These are phyloP conservation scores for Penicillium occitanis DNA, from an alignment of 2,329 filamentous ascomycete species.

Conservation along the genomic window DNA sequence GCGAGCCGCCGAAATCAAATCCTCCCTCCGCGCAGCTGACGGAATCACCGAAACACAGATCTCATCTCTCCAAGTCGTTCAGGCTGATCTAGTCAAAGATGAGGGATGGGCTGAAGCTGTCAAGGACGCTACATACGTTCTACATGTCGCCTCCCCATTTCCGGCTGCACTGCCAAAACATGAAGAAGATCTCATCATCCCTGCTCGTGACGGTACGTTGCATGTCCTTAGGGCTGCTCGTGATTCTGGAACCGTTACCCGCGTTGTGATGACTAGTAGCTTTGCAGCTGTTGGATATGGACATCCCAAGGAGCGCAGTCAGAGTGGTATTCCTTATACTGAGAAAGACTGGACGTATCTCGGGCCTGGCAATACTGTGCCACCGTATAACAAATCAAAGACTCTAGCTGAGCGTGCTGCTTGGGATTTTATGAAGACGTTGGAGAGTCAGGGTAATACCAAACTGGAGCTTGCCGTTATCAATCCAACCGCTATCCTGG, in stretches of 20 bases:
- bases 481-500: slow-evolving; percentile 32
- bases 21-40: background rate
- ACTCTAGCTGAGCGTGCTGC: slow-evolving; percentile 36
- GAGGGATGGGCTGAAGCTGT: slow-evolving; percentile 13
- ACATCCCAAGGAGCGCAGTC: background rate
- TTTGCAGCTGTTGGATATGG: slow-evolving; percentile 2
- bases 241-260: background rate
- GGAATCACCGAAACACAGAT: slow-evolving; percentile 9
- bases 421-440: slow-evolving; percentile 34
- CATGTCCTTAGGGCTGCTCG: slow-evolving; percentile 10
- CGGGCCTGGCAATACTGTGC: slow-evolving; percentile 15
- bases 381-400: slow-evolving; percentile 36
- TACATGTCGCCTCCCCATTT: slow-evolving; percentile 18
- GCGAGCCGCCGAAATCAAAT: background rate
- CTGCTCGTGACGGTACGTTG: slow-evolving; percentile 16
- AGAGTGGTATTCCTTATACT: slow-evolving; percentile 26
- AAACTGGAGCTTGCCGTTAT: slow-evolving; percentile 32
- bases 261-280: slow-evolving; percentile 17
- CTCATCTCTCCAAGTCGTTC: background rate
- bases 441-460: slow-evolving; percentile 23
- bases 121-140: slow-evolving; percentile 15
- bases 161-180: slow-evolving; percentile 9
- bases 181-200: slow-evolving; percentile 13
- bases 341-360: slow-evolving; percentile 35
- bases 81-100: slow-evolving; percentile 11